A percentile compares a stretch with the other conserved stretches of the same genome.
Evolutionary conservation across 2,329 filamentous ascomycete species (phyloP).

Genomic region (Fusarium sp.): DNA sequence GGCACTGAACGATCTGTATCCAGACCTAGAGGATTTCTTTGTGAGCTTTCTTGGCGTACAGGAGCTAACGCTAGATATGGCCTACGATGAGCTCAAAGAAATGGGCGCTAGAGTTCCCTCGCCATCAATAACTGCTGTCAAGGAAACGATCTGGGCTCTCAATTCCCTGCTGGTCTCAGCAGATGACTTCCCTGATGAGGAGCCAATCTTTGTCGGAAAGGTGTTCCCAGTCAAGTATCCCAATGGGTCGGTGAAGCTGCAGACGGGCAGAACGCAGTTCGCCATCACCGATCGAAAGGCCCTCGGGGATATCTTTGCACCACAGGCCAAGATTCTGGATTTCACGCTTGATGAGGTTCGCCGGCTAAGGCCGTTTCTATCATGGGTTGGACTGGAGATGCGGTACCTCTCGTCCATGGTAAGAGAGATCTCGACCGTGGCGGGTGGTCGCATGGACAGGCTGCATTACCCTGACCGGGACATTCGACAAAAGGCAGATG

Average conservation of each 20-base stretch:
- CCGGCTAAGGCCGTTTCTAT: conserved; percentile 50
- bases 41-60: conserved; percentile 49
- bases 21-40: conserved; percentile 51
- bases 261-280: conserved; percentile 46
- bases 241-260: conserved; percentile 27
- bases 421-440: conserved; percentile 53
- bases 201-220: conserved; percentile 15
- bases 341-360: conserved; percentile 54
- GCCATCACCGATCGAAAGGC: conserved; percentile 54
- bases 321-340: conserved; percentile 53
- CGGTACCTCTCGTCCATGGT: conserved; percentile 54
- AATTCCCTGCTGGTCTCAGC: conserved; percentile 50
- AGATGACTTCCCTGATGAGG: conserved; percentile 9
- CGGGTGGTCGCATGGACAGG: conserved; percentile 15
- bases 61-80: conserved; percentile 50
- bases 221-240: conserved; percentile 48
- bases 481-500: conserved; percentile 51
- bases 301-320: conserved; percentile 47
- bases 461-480: conserved; percentile 46
- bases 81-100: conserved; percentile 50
- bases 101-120: conserved; percentile 14
- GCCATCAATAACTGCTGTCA: conserved; percentile 44
- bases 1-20: conserved; percentile 49
- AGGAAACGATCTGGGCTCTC: conserved; percentile 51
- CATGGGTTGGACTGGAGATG: conserved; percentile 52